These are phyloP conservation scores for Coemansia sp. DNA, from an alignment of 192 early-diverging fungal species.

Conservation along the genomic window DNA sequence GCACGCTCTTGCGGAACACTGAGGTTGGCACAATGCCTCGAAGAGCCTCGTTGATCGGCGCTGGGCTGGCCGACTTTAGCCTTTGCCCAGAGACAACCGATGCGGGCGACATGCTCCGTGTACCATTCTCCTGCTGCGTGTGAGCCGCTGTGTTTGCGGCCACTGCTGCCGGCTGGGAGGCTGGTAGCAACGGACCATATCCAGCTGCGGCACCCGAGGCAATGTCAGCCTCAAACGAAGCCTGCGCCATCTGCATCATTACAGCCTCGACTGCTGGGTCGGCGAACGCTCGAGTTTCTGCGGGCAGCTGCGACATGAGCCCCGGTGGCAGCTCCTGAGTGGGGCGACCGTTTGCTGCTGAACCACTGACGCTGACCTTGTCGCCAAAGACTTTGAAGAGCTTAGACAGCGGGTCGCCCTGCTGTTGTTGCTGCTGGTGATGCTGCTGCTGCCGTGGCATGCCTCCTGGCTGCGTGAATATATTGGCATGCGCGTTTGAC, in stretches of 20 bases:
- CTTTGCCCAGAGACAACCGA: constrained; percentile 11
- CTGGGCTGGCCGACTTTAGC: constrained; percentile 39
- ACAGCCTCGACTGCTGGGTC: constrained; percentile 16
- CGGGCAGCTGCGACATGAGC: background rate
- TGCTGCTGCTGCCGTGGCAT: background rate
- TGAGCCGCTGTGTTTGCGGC: background rate
- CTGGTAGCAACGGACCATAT: background rate
- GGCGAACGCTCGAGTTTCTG: constrained; percentile 10
- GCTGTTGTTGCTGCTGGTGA: background rate
- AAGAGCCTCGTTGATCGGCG: constrained; percentile 53
- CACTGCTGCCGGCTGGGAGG: background rate
- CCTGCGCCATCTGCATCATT: constrained; percentile 13
- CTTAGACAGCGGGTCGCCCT: constrained; percentile 46
- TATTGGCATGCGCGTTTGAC: constrained; percentile 1
- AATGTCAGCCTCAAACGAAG: background rate
- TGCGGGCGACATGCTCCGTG: background rate
- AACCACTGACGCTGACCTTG: constrained; percentile 41
- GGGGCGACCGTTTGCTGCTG: background rate
- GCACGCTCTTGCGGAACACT: constrained; percentile 56
- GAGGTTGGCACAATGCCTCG: constrained; percentile 58
- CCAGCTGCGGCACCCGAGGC: background rate
- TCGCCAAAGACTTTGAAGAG: constrained; percentile 54
- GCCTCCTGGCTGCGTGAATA: background rate
- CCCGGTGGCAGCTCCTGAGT: constrained; percentile 7
- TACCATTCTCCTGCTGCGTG: background rate